These are phyloP conservation scores for Aspergillus awamori DNA, from an alignment of 2,329 filamentous ascomycete genomes.

Conservation along the genomic window DNA sequence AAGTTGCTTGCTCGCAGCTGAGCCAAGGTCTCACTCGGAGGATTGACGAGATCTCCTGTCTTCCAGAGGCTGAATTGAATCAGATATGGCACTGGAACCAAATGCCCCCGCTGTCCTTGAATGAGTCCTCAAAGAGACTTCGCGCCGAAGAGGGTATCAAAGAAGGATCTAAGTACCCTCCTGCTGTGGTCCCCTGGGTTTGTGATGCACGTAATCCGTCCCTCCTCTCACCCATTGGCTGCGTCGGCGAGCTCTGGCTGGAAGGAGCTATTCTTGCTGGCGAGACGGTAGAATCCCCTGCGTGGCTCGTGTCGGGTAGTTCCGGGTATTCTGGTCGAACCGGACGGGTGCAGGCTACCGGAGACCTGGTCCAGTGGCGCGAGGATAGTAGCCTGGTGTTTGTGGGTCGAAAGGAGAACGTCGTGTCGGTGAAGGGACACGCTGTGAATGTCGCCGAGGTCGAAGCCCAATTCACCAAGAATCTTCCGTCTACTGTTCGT, in stretches of 20 bases:
- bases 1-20: constrained; percentile 33
- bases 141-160: constrained; percentile 26
- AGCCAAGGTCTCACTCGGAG: constrained; percentile 28
- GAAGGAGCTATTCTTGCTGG: constrained; percentile 41
- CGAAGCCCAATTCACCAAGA: constrained; percentile 40
- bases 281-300: constrained; percentile 26
- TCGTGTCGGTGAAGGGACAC: constrained; percentile 41
- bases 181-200: constrained; percentile 32
- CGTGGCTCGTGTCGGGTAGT: constrained; percentile 40
- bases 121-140: constrained; percentile 29
- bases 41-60: constrained; percentile 40
- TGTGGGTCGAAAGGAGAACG: constrained; percentile 39
- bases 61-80: constrained; percentile 42
- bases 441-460: constrained; percentile 45
- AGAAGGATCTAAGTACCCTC: constrained; percentile 39
- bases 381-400: constrained; percentile 35
- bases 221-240: constrained; percentile 47
- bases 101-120: constrained; percentile 38
- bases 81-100: constrained; percentile 51
- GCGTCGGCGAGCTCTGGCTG: constrained; percentile 43
- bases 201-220: constrained; percentile 36
- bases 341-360: constrained; percentile 34
- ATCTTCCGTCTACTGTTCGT: constrained; percentile 36
- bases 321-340: constrained; percentile 31
- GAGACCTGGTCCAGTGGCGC: constrained; percentile 35